Evolutionary conservation across 148 eudicot genomes (phyloP).

Genomic region (Diospyros kaki): DNA sequence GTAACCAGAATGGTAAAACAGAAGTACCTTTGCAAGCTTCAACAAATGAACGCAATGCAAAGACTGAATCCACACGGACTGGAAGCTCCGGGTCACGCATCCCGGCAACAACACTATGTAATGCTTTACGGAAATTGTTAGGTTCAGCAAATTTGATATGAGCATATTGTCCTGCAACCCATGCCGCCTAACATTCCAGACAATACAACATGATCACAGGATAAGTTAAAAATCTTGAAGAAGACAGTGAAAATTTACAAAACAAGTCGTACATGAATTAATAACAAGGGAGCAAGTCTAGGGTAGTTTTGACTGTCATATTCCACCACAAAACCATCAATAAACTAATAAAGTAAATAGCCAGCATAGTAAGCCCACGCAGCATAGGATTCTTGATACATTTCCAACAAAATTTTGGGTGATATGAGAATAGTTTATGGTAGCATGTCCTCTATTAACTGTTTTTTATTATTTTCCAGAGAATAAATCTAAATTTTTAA

Average conservation of each 20-base stretch:
- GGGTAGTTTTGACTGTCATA: background rate
- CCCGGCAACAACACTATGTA: constrained; percentile 94
- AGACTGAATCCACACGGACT: constrained; percentile 97
- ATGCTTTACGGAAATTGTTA: constrained; percentile 81
- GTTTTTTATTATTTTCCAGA: too few relatives aligned
- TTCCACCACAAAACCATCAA: background rate
- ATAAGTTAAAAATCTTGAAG: background rate
- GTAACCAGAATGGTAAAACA: background rate
- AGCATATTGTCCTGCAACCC: constrained; percentile 99
- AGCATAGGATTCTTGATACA: background rate
- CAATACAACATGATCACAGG: background rate
- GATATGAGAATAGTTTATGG: too few relatives aligned
- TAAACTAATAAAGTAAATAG: background rate
- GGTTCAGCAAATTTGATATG: constrained; percentile 82
- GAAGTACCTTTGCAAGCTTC: constrained; percentile 90
- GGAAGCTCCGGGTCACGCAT: constrained; percentile 97
- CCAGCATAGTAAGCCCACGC: background rate
- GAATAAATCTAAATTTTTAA: too few relatives aligned
- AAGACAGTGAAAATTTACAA: background rate
- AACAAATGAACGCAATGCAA: constrained; percentile 92
- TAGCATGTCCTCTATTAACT: background rate
- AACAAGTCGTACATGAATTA: background rate
- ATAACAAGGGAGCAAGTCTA: background rate
- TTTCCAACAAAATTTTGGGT: background rate
- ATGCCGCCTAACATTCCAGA: constrained; percentile 66